Percentiles rank a stretch among this genome's conserved stretches.
Evolutionary conservation across 441 rosid species (phyloP).

Genomic region (Rhodomyrtus psidioides): DNA sequence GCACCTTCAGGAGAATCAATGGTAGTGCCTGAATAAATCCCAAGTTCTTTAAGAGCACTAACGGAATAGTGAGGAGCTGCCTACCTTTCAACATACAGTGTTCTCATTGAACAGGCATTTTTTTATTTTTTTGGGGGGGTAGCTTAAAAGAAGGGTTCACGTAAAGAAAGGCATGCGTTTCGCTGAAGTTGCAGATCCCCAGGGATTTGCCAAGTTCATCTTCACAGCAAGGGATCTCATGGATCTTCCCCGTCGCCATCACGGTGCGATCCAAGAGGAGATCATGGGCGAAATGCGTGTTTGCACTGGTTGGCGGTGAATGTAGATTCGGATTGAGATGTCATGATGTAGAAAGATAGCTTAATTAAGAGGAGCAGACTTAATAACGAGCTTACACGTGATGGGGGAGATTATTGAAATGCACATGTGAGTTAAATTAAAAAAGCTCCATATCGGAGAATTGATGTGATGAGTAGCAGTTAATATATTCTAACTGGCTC

Average conservation of each 20-base stretch:
- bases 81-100: not conserved
- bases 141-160: not conserved
- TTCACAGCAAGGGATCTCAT: not conserved
- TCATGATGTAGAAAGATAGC: not conserved
- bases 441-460: fast-evolving
- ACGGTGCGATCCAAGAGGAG: not conserved
- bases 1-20: not conserved
- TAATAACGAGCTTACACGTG: fast-evolving
- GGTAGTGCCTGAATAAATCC: not conserved
- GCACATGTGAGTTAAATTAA: fast-evolving
- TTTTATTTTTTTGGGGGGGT: too few relatives aligned
- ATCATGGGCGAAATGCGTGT: not conserved
- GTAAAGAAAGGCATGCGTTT: not conserved
- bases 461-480: not conserved
- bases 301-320: not conserved
- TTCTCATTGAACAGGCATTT: not conserved
- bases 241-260: not conserved
- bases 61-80: not conserved
- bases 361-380: not conserved
- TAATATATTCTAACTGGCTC: not conserved
- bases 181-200: not conserved
- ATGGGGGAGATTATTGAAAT: not conserved
- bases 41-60: not conserved
- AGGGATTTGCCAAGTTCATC: not conserved
- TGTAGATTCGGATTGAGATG: not conserved